Percentiles rank a stretch among this genome's conserved stretches.
Conservation (phyloP, 495 filamentous ascomycete genomes). For the Talaromyces borbonicus region DNA sequence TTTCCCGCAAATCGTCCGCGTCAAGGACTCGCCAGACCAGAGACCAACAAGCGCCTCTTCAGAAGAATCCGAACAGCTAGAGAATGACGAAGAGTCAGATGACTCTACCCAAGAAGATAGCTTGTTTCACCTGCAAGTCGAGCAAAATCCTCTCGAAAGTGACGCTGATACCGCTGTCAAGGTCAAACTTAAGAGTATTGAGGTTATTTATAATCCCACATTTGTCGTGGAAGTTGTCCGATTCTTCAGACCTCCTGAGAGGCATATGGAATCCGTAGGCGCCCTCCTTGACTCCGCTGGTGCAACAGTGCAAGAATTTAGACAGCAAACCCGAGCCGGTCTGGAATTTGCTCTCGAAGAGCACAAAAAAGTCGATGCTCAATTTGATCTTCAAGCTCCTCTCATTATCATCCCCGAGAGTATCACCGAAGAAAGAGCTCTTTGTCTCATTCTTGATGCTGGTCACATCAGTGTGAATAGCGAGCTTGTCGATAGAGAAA, state of each 20-base stretch:
- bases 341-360: conserved; percentile 93
- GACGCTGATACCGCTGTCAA: conserved; percentile 84
- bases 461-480: conserved; percentile 92
- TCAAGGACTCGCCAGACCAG: conserved; percentile 70
- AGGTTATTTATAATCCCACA: conserved; percentile 92
- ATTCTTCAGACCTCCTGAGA: conserved; percentile 92
- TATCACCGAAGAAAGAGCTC: conserved; percentile 65
- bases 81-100: conserved; percentile 36
- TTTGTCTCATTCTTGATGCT: conserved; percentile 89
- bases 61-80: conserved; percentile 44
- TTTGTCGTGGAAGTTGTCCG: conserved; percentile 82
- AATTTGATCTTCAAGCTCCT: conserved; percentile 89
- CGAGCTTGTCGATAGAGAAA: conserved; percentile 82
- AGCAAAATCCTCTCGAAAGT: conserved; percentile 89
- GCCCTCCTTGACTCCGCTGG: conserved; percentile 91
- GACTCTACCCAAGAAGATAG: conserved; percentile 57
- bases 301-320: conserved; percentile 84
- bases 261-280: conserved; percentile 96
- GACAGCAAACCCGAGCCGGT: conserved; percentile 90
- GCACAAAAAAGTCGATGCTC: conserved; percentile 94
- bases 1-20: conserved; percentile 85
- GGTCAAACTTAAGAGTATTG: conserved; percentile 86
- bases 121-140: conserved; percentile 84
- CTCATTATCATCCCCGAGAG: conserved; percentile 93
- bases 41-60: conserved; percentile 24